Percentiles rank a stretch among this genome's conserved stretches.
phyloP scores from a whole-genome alignment of 1,284 basidiomycete species.

The Cerrena zonata region DNA sequence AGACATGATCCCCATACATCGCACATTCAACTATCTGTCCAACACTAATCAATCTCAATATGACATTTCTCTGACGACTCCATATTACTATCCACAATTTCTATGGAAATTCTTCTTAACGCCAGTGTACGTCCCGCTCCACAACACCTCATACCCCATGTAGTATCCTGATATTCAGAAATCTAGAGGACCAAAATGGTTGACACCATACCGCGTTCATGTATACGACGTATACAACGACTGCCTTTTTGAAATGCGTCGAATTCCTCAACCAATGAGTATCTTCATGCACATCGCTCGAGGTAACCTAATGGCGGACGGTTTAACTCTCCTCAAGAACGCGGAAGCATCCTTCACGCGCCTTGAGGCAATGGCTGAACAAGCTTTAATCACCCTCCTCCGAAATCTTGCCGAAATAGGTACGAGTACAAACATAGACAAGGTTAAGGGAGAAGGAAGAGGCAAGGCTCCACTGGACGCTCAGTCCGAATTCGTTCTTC shows the following conservation, averaged over 20 bases:
- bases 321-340: slow-evolving; percentile 29
- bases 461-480: slow-evolving; percentile 7
- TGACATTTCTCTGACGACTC: neutral
- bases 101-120: slow-evolving; percentile 40
- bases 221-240: slow-evolving; percentile 48
- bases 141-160: slow-evolving; percentile 6
- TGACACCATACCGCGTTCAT: slow-evolving; percentile 39
- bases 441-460: too few relatives aligned
- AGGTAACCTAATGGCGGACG: slow-evolving; percentile 29
- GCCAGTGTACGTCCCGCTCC: slow-evolving; percentile 24
- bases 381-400: slow-evolving; percentile 22
- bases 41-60: neutral
- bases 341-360: slow-evolving; percentile 37
- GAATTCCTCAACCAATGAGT: slow-evolving; percentile 26
- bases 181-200: slow-evolving; percentile 24
- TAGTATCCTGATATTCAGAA: neutral
- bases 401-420: neutral
- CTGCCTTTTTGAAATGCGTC: slow-evolving; percentile 38
- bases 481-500: slow-evolving; percentile 24
- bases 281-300: slow-evolving; percentile 41
- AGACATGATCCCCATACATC: too few relatives aligned
- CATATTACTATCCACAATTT: slow-evolving; percentile 34
- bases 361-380: slow-evolving; percentile 39
- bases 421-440: neutral
- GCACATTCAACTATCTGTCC: too few relatives aligned